These are phyloP conservation scores for Acorus gramineus DNA, from an alignment of 106 monocot species.

Conservation along the genomic window DNA sequence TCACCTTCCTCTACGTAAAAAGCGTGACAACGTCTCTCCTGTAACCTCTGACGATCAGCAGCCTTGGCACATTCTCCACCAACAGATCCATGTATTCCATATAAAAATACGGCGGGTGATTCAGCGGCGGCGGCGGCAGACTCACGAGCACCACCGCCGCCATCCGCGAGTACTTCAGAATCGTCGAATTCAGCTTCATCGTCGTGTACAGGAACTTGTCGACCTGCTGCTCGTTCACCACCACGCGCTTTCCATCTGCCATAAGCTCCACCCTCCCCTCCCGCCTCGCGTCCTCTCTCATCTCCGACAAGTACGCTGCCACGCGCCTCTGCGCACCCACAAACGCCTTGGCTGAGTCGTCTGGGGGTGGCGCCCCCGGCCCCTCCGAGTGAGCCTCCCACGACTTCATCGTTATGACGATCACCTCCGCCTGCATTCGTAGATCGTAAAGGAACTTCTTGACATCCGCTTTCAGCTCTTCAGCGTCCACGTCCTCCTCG, in stretches of 20 bases:
- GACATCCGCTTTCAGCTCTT: constrained; percentile 80
- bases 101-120: constrained; percentile 83
- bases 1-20: constrained; percentile 41
- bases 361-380: constrained; percentile 30
- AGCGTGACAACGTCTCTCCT: constrained; percentile 93
- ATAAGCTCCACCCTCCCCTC: constrained; percentile 54
- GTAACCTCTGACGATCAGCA: constrained; percentile 91
- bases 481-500: constrained; percentile 90
- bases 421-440: constrained; percentile 92
- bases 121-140: constrained; percentile 76
- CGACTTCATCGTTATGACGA: constrained; percentile 81
- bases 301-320: constrained; percentile 53
- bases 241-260: constrained; percentile 67
- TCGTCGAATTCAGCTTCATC: constrained; percentile 77
- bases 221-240: constrained; percentile 76
- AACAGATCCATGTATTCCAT: constrained; percentile 99
- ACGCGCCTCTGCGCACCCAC: constrained; percentile 54
- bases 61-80: constrained; percentile 85
- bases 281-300: constrained; percentile 40
- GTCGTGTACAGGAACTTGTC: constrained; percentile 94
- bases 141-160: constrained; percentile 94
- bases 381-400: constrained; percentile 61
- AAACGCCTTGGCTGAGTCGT: constrained; percentile 70
- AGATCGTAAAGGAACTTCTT: constrained; percentile 97
- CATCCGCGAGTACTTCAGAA: constrained; percentile 87